Conservation (phyloP, 2,329 filamentous ascomycete species). For the Colletotrichum cordylinicola region DNA sequence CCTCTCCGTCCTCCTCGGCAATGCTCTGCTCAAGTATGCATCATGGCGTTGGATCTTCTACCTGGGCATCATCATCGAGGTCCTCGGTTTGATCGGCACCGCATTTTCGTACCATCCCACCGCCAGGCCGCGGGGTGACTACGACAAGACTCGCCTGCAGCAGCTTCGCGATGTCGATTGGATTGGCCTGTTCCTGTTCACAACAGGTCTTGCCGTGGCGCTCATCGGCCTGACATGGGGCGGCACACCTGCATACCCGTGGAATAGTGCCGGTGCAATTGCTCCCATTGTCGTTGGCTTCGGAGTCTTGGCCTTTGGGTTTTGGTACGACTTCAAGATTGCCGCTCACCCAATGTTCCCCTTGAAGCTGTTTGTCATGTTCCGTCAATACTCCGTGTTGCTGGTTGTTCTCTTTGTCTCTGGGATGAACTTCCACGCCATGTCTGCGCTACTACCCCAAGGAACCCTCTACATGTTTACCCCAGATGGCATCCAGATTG, state of each 20-base stretch:
- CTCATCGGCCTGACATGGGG: conserved; percentile 28
- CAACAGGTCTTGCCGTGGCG: conserved; percentile 24
- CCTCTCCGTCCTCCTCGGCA: conserved; percentile 31
- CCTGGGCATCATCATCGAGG: conserved; percentile 31
- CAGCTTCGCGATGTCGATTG: conserved; percentile 35
- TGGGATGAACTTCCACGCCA: conserved; percentile 33
- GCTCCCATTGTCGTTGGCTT: conserved; percentile 26
- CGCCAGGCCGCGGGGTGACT: conserved; percentile 30
- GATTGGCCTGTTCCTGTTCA: conserved; percentile 29
- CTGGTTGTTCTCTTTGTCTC: conserved; percentile 35
- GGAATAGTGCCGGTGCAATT: conserved; percentile 20
- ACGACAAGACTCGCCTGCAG: conserved; percentile 32
- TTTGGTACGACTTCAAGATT: conserved; percentile 28
- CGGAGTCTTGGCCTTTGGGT: conserved; percentile 20
- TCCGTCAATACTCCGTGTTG: conserved; percentile 33
- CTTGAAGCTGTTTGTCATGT: conserved; percentile 30
- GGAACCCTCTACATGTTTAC: conserved; percentile 36
- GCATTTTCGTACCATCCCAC: conserved; percentile 31
- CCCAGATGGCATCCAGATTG: conserved; percentile 31
- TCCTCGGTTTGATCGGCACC: conserved; percentile 28
- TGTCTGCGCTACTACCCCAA: conserved; percentile 32
- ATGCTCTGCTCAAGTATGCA: conserved; percentile 30
- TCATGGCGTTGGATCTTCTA: conserved; percentile 33
- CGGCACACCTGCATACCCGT: conserved; percentile 10
- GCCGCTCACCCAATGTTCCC: conserved; percentile 30